Evolutionary conservation across 73 alveolate species (phyloP), one percentile per base, ranked within the genome.

Genomic region (Paramecium biaurelia): DNA sequence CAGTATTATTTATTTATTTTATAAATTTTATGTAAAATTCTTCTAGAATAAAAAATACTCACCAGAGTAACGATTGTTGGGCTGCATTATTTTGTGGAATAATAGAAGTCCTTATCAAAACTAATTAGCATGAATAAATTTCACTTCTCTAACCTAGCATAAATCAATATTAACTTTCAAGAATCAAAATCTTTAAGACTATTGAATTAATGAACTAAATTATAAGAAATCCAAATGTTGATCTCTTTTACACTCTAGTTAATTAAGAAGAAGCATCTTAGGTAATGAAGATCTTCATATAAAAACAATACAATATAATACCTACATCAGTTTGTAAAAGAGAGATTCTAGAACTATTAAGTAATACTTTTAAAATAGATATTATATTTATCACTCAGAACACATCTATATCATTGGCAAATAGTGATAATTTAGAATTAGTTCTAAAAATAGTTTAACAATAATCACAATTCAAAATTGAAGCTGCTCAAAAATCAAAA

Each of bases 11-110:
- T 3, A 0, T 38, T 7, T 18, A 53, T 53, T n/a, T 4, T 5
- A 53, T 4, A 7, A 41, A 45, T 10, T 45, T 58, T 30, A 63
- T 63, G 84, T 7, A 63, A 23, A 63, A 63, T 63, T 63, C 84
- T 30, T 30, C 49, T 63, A 63, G 41, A 30, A 63, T 30, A 26
- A 32, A 26, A 63, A 63, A 63, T n/a, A 5, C 47, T 21, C 84
- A 63, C 12, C 15, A 63, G 12, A 30, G 49, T 63, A 26, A 14
- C 3, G 87, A 74, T 41, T 41, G 57, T 14, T 74, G 87, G 87
- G 56, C 87, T 23, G 59, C 87, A 7, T 10, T 74, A 14, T 74
- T 74, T 74, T 74, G 87, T 74, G 87, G 87, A 10, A 28, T 74
- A 5, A 41, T 74, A n/a, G 87, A 74, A 74, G 56, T 41, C 0